Conservation (phyloP, 495 filamentous ascomycete species). For the Daldinia bambusicola region DNA sequence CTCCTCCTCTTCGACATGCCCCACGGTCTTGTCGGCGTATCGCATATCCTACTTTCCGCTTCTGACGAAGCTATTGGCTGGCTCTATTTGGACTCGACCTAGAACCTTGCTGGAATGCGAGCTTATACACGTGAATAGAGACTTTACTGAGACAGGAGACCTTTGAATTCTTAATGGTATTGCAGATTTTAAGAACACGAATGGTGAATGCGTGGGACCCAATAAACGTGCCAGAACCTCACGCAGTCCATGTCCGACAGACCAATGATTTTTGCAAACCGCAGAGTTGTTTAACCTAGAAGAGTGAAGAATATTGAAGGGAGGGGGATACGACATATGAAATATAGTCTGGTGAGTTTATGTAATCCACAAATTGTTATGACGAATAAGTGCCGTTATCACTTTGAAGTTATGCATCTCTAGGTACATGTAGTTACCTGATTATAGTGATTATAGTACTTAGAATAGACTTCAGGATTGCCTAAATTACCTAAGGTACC, state of each 20-base stretch:
- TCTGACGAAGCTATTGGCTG: constrained; percentile 32
- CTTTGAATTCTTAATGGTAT: constrained; percentile 9
- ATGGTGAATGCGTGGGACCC: neutral
- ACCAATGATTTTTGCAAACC: neutral
- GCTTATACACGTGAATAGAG: constrained; percentile 25
- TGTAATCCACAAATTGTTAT: neutral
- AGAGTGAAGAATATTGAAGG: neutral
- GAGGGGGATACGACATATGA: neutral
- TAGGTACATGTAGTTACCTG: no score
- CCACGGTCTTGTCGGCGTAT: neutral
- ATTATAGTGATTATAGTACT: no score
- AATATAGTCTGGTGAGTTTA: neutral
- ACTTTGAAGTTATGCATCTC: no score
- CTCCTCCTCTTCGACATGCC: neutral
- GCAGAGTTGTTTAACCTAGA: neutral
- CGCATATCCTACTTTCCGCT: constrained; percentile 2
- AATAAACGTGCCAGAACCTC: neutral
- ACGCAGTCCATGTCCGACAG: neutral
- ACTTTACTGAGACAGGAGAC: constrained; percentile 9
- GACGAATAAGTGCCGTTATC: neutral
- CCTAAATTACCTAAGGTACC: no score
- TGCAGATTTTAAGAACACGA: constrained; percentile 4
- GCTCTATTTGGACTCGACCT: constrained; percentile 12
- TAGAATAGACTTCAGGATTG: no score
- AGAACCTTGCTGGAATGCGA: constrained; percentile 27